Base-by-base conservation (phyloP, 805 yeast species). In the Candida yuanshanica region DNA sequence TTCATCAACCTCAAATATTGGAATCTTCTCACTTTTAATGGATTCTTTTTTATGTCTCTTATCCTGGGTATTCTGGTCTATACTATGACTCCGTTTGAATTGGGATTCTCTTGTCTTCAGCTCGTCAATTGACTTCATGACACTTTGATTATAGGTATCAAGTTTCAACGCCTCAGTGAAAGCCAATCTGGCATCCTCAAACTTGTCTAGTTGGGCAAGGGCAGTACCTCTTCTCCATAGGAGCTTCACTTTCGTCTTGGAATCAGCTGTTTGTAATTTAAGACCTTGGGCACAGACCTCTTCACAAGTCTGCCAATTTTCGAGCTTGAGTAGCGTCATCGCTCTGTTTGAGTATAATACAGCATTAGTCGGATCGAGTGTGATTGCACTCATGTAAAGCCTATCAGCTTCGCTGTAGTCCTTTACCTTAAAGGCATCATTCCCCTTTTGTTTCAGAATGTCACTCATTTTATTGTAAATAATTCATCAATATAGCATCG, bases 311-410 rank as follows among this genome's bases (percentile, higher is more conserved):
- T 58, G 50, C 69, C 72, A 79, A 24, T 72, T 69, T 6, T 63
- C 51, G 4, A 78, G 55, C 42, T 79, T 77, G 32, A 82, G 55
- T 46, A 73, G 69, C n/a, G 86, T 69, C 65, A 79, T 77, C 0
- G 93, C 83, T 34, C 83, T 62, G 53, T 84, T 84, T n/a, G 90
- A 74, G 53, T 70, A 79, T 1, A 79, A 62, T 0, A 81, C 69
- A 0, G 89, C 71, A 45, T 77, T 75, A 0, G 48, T 27, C 0
- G 79, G 70, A 37, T 75, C 75, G 14, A 66, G 24, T 8, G 60
- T 60, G 27, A 81, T 66, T 4, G 90, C 88, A 37, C 73, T 70
- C 10, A 74, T 57, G 56, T 84, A 84, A 0, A 68, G 58, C 20
- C 66, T 55, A 1, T 75, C 72, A 0, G 93, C 88, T 22, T 65